Percentiles rank a stretch among this genome's conserved stretches.
phyloP scores from a whole-genome alignment of 768 basidiomycete species.

The Termitomyces titanicus region DNA sequence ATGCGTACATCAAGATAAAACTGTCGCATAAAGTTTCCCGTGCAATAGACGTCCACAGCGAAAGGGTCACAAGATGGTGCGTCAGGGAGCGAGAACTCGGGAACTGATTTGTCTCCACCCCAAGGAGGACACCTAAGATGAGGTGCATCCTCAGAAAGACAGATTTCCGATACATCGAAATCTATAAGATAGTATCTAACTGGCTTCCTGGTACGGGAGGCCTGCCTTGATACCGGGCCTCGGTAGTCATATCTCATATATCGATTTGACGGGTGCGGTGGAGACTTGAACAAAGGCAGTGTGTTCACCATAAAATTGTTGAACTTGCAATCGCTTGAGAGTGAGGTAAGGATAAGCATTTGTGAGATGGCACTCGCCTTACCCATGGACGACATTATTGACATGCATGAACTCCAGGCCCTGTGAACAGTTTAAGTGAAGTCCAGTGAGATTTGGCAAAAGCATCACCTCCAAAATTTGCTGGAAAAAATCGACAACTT shows the following conservation, averaged over 20 bases:
- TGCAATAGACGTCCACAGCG: background rate
- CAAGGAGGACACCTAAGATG: slow-evolving; percentile 25
- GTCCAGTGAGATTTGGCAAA: too few species aligned
- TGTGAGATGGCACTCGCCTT: background rate
- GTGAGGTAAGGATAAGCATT: background rate
- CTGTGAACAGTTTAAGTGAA: too few species aligned
- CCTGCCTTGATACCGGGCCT: background rate
- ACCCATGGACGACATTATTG: background rate
- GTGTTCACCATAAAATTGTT: background rate
- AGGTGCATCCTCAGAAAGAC: slow-evolving; percentile 18
- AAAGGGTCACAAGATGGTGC: background rate
- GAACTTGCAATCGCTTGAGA: background rate
- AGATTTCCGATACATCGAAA: background rate
- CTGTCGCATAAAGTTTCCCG: background rate
- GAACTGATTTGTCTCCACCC: slow-evolving; percentile 38
- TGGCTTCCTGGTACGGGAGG: background rate
- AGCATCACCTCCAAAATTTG: background rate
- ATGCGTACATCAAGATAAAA: background rate
- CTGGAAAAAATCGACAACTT: background rate
- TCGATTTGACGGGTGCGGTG: background rate
- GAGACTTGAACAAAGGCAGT: background rate
- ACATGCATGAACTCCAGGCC: background rate
- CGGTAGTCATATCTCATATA: background rate
- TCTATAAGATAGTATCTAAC: background rate
- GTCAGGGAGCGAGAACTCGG: slow-evolving; percentile 17